A percentile compares a stretch with the other conserved stretches of the same genome.
Evolutionary conservation across 768 basidiomycete species (phyloP).

Genomic region (Albatrellus ellisii): DNA sequence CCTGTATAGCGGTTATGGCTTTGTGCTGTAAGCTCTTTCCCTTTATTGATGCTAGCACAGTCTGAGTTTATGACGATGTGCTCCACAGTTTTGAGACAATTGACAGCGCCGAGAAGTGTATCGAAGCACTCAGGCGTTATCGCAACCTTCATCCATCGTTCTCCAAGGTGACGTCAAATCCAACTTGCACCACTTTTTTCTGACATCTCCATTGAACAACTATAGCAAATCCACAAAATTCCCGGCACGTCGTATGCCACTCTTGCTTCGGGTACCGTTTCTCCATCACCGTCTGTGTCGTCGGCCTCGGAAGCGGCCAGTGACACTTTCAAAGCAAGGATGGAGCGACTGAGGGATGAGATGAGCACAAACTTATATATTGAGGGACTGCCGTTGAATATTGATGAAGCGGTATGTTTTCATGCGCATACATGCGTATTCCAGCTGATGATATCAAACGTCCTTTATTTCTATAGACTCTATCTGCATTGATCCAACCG

Average conservation of each 20-base stretch:
- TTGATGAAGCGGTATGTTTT: constrained; percentile 41
- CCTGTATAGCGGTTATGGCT: constrained; percentile 54
- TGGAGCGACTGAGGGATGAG: constrained; percentile 60
- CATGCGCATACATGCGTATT: neutral
- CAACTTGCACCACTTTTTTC: constrained; percentile 2
- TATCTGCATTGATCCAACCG: constrained; percentile 53
- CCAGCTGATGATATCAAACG: neutral
- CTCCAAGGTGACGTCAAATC: constrained; percentile 46
- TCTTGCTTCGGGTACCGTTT: constrained; percentile 8
- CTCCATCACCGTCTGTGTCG: constrained; percentile 6
- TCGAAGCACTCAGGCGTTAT: constrained; percentile 52
- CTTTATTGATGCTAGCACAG: neutral
- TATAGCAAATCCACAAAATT: constrained; percentile 71
- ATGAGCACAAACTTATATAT: constrained; percentile 70
- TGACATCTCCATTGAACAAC: neutral
- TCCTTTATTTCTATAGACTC: constrained; percentile 28
- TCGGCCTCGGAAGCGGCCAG: constrained; percentile 3
- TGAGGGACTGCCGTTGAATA: constrained; percentile 65
- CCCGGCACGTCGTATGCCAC: constrained; percentile 55
- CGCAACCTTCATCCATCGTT: constrained; percentile 78
- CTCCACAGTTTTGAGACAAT: constrained; percentile 47
- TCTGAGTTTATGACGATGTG: neutral
- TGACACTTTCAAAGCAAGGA: constrained; percentile 57
- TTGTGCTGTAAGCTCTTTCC: constrained; percentile 48
- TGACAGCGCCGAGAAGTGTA: constrained; percentile 63